These are phyloP conservation scores for Metschnikowia koreensis DNA, from an alignment of 805 yeast genomes.

Conservation along the genomic window DNA sequence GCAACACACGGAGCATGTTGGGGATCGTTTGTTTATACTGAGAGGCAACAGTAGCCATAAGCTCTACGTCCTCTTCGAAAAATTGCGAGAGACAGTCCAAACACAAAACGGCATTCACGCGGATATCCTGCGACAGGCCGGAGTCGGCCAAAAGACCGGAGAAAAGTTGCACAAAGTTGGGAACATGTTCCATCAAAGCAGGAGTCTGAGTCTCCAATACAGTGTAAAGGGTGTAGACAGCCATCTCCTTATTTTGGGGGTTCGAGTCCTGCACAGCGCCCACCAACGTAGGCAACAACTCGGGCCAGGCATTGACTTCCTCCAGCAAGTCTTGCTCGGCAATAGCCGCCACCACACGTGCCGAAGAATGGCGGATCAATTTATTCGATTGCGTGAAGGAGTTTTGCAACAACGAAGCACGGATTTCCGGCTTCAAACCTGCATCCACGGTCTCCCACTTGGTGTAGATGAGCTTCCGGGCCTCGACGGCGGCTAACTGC, in stretches of 20 bases:
- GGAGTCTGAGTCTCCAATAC: slow-evolving; percentile 71
- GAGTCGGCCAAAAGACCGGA: slow-evolving; percentile 62
- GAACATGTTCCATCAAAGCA: slow-evolving; percentile 54
- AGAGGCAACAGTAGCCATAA: slow-evolving; percentile 40
- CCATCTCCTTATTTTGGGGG: slow-evolving; percentile 66
- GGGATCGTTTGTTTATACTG: slow-evolving; percentile 71
- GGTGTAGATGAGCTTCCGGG: slow-evolving; percentile 72
- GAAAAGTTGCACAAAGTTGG: slow-evolving; percentile 71
- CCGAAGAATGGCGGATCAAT: slow-evolving; percentile 80
- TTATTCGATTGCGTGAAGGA: slow-evolving; percentile 66
- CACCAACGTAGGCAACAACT: slow-evolving; percentile 68
- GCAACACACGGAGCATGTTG: slow-evolving; percentile 74
- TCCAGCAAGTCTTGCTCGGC: slow-evolving; percentile 63
- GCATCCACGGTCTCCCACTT: slow-evolving; percentile 64
- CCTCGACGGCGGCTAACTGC: slow-evolving; percentile 95
- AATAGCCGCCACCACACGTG: slow-evolving; percentile 86
- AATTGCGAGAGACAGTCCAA: slow-evolving; percentile 67
- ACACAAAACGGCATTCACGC: slow-evolving; percentile 80
- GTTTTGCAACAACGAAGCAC: slow-evolving; percentile 63
- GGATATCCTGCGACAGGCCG: slow-evolving; percentile 58
- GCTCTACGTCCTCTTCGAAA: slow-evolving; percentile 55
- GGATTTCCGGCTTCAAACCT: slow-evolving; percentile 56
- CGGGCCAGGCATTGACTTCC: slow-evolving; percentile 64
- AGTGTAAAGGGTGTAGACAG: slow-evolving; percentile 75
- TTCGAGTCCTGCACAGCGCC: slow-evolving; percentile 49